Evolutionary conservation across 768 basidiomycete genomes (phyloP), one percentile per base, ranked within the genome.

Genomic region (Wakefieldia striispora): DNA sequence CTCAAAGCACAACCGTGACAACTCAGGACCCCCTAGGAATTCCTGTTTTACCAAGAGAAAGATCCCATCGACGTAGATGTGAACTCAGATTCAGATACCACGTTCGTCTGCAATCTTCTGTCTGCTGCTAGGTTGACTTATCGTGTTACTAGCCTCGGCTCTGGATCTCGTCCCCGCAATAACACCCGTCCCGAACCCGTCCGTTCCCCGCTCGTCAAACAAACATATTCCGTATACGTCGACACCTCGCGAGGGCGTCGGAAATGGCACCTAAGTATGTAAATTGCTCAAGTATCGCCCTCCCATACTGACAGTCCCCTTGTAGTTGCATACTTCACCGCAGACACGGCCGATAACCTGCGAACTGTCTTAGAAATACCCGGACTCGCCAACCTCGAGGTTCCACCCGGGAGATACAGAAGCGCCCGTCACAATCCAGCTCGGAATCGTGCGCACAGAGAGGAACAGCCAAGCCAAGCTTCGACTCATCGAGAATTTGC

Each of bases 181-280:
- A 63, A 51, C 45, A 21, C 40, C 46, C 58, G 48, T 36, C 55
- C 64, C 50, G 70, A 68, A 19, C 59, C 59, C 24, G 58, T 58
- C 19, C 72, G 76, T 40, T 70, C 77, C 46, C 77, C 83, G 42
- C 75, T 90, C 24, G 76, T 87, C 49, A 90, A 90, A 60, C 88
- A 91, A 64, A 90, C 88, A 0, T 91, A 88, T 62, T 88, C 86
- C 8, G 87, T 87, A 24, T 86, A 76, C 57, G 84, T 88, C 33
- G 76, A 84, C n/a, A 83, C 80, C 3, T 58, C 75, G 17, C 68
- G 73, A 47, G 86, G 86, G n/a, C 77, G 78, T 49, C 75, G 83
- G 54, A 91, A 91, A 58, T 90, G 88, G 88, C 88, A 91, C 57
- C 74, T 91, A 27, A 89, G 88, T 88, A 64, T 45, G 84, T 69